phyloP scores from a whole-genome alignment of 495 filamentous ascomycete genomes.

The Hypoxylon perforatum region DNA sequence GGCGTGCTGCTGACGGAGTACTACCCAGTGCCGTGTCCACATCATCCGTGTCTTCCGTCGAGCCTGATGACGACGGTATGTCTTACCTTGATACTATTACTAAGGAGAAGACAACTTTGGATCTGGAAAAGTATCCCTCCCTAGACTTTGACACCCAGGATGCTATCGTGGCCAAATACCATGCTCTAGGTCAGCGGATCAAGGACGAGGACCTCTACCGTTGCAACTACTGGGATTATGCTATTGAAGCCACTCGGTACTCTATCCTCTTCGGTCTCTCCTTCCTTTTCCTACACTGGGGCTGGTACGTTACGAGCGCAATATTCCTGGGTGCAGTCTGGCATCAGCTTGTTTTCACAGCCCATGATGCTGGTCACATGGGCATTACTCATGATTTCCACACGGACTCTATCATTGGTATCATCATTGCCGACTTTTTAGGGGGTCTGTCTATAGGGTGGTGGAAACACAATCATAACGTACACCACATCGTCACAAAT shows the following conservation, averaged over 20 bases:
- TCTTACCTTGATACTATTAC: constrained; percentile 81
- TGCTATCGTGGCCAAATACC: constrained; percentile 82
- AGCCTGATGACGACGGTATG: constrained; percentile 58
- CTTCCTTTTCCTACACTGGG: constrained; percentile 71
- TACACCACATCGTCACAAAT: constrained; percentile 98
- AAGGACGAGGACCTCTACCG: constrained; percentile 80
- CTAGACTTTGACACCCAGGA: constrained; percentile 80
- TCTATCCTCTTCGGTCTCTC: constrained; percentile 71
- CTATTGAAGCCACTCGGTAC: constrained; percentile 81
- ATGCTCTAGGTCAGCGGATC: constrained; percentile 75
- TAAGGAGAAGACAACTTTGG: constrained; percentile 76
- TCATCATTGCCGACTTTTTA: constrained; percentile 88
- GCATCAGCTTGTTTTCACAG: constrained; percentile 96
- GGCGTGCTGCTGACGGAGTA: constrained; percentile 31
- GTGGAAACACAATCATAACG: constrained; percentile 99
- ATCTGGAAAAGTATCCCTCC: constrained; percentile 84
- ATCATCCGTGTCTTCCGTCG: constrained; percentile 54
- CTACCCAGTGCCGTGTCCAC: constrained; percentile 48
- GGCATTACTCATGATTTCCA: constrained; percentile 93
- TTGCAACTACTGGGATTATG: constrained; percentile 87
- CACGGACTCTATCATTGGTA: constrained; percentile 84
- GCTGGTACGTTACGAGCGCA: constrained; percentile 81
- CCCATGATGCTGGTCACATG: constrained; percentile 98
- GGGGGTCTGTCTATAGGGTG: constrained; percentile 93
- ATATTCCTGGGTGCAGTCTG: constrained; percentile 86